phyloP scores from a whole-genome alignment of 768 basidiomycete genomes.

The Tremella mesenterica region DNA sequence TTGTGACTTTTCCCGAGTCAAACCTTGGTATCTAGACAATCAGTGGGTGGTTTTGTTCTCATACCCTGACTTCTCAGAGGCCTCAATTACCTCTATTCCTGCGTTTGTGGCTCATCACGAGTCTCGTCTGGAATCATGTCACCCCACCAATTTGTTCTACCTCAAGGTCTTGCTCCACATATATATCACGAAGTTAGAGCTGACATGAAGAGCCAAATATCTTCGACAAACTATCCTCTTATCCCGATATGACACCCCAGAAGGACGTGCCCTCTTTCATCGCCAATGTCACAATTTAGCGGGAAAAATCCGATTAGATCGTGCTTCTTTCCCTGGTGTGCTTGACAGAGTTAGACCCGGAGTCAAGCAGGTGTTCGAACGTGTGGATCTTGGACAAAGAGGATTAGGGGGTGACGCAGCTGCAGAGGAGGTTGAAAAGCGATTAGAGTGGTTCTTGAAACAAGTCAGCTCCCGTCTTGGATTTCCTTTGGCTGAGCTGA shows the following conservation, averaged over 20 bases:
- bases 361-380: slow-evolving; percentile 60
- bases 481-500: slow-evolving; percentile 1
- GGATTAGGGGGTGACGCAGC: slow-evolving; percentile 44
- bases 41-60: slow-evolving; percentile 53
- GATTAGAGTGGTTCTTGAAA: slow-evolving; percentile 77
- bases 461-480: slow-evolving; percentile 51
- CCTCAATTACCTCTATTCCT: not conserved
- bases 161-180: not conserved
- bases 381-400: slow-evolving; percentile 24
- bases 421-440: slow-evolving; percentile 72
- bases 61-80: too few species aligned
- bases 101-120: too few species aligned
- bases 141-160: too few species aligned
- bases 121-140: not conserved
- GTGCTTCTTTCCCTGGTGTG: slow-evolving; percentile 59
- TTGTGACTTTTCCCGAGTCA: slow-evolving; percentile 91
- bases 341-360: slow-evolving; percentile 63
- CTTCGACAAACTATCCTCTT: slow-evolving; percentile 83
- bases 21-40: slow-evolving; percentile 94
- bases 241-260: slow-evolving; percentile 80
- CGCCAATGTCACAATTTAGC: slow-evolving; percentile 67
- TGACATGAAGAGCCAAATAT: slow-evolving; percentile 59
- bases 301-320: slow-evolving; percentile 66
- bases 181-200: not conserved
- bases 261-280: slow-evolving; percentile 72